These are phyloP conservation scores for Carex cristatella DNA, from an alignment of 176 grass and related monocot species.

Conservation along the genomic window DNA sequence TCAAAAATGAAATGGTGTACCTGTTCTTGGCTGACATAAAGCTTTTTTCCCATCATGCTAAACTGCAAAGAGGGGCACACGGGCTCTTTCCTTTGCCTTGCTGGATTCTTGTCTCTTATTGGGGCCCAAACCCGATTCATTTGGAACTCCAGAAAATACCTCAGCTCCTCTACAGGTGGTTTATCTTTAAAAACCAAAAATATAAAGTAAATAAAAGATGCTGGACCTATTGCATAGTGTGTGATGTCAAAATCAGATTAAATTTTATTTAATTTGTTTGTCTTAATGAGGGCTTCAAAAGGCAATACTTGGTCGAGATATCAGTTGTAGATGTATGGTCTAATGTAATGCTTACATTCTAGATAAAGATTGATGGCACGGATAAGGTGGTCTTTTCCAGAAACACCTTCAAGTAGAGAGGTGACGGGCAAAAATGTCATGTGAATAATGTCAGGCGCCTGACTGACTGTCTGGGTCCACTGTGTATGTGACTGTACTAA, in stretches of 20 bases:
- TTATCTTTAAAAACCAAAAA: conserved; percentile 50
- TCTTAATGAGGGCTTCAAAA: neutral
- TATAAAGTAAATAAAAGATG: conserved; percentile 9
- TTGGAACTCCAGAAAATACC: conserved; percentile 73
- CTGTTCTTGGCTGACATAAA: conserved; percentile 66
- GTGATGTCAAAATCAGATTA: neutral
- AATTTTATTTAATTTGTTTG: neutral
- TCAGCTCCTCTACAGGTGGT: conserved; percentile 63
- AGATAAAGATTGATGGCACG: conserved; percentile 64
- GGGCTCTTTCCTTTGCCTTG: conserved; percentile 57
- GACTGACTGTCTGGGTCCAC: conserved; percentile 43
- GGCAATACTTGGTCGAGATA: neutral
- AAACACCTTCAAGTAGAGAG: conserved; percentile 41
- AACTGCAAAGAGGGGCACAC: conserved; percentile 64
- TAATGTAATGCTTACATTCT: conserved; percentile 45
- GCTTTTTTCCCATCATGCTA: conserved; percentile 59
- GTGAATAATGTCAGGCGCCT: conserved; percentile 56
- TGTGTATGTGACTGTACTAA: conserved; percentile 46
- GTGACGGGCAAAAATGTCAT: conserved; percentile 56
- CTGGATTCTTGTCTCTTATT: conserved; percentile 39
- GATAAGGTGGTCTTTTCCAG: conserved; percentile 51
- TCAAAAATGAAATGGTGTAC: neutral
- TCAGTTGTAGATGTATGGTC: neutral
- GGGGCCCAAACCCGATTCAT: conserved; percentile 57
- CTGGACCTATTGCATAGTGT: neutral